phyloP scores from a whole-genome alignment of 306 rosid genomes.

The Prunus salicina region DNA sequence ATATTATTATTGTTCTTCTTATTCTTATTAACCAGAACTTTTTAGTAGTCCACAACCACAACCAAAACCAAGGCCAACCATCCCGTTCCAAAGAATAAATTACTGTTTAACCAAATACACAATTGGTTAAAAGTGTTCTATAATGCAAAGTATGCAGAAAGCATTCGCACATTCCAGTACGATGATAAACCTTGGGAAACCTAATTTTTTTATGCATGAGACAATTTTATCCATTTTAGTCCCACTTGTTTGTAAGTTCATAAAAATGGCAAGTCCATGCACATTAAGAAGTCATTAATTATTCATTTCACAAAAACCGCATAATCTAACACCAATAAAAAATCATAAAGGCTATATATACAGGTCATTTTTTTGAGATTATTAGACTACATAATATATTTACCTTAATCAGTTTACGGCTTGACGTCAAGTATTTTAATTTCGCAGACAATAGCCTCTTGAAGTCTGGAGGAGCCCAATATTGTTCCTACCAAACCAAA shows the following conservation, averaged over 20 bases:
- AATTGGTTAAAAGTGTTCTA: neutral
- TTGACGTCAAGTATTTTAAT: constrained; percentile 66
- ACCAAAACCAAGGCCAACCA: neutral
- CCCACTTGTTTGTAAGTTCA: neutral
- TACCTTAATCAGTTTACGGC: constrained; percentile 87
- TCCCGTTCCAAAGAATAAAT: neutral
- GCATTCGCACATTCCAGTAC: neutral
- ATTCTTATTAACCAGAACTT: neutral
- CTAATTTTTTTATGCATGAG: neutral
- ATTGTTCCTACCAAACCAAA: constrained; percentile 65
- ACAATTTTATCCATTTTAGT: neutral
- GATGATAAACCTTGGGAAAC: neutral
- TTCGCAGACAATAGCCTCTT: constrained; percentile 75
- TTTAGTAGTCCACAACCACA: neutral
- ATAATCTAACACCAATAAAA: neutral
- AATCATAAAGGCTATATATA: neutral
- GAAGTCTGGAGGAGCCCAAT: constrained; percentile 81
- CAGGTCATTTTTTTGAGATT: neutral
- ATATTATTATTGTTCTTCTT: too few species aligned
- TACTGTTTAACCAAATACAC: neutral
- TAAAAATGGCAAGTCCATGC: neutral
- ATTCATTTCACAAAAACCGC: neutral
- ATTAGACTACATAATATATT: neutral
- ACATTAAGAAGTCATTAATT: neutral
- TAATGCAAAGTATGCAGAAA: neutral